Evolutionary conservation across 2,329 filamentous ascomycete species (phyloP).

Genomic region (Xylariaceae sp.): DNA sequence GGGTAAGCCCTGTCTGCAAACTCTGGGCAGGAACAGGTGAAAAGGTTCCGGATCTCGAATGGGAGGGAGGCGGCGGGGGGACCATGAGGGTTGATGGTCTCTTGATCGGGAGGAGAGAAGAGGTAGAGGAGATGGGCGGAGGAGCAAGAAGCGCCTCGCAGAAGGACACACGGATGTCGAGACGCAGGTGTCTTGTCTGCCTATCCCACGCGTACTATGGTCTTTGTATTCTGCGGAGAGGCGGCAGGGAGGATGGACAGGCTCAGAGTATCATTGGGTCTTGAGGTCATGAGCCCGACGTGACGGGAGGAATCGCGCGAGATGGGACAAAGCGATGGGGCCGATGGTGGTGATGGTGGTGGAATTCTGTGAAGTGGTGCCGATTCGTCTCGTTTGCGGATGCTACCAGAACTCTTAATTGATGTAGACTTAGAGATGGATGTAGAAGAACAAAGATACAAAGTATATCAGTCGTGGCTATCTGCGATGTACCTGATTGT

Average conservation of each 20-base stretch:
- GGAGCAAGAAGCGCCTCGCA: slow-evolving; percentile 22
- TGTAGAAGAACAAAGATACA: too few species aligned
- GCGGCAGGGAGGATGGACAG: slow-evolving; percentile 7
- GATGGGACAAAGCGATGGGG: too few species aligned
- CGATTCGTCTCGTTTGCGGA: too few species aligned
- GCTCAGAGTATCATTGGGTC: slow-evolving; percentile 13
- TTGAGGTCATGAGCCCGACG: slow-evolving; percentile 23
- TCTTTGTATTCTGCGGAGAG: slow-evolving; percentile 1
- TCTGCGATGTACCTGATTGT: too few species aligned
- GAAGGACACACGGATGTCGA: slow-evolving; percentile 4
- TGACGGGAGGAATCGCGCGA: slow-evolving; percentile 7
- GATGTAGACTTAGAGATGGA: too few species aligned
- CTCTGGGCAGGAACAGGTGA: slow-evolving; percentile 56
- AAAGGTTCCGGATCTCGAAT: slow-evolving; percentile 59
- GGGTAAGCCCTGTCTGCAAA: slow-evolving; percentile 51
- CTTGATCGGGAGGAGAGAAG: slow-evolving; percentile 15
- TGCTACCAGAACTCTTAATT: too few species aligned
- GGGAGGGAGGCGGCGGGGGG: slow-evolving; percentile 28
- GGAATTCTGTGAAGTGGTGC: slow-evolving; percentile 2
- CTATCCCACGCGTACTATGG: not conserved
- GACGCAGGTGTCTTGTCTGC: not conserved
- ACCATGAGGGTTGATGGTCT: slow-evolving; percentile 30
- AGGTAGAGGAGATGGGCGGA: slow-evolving; percentile 12
- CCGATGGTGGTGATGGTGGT: too few species aligned
- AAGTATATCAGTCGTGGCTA: too few species aligned